Percentiles rank a stretch among this genome's conserved stretches.
Conservation (phyloP, 805 yeast genomes). For the Candida fluviatilis region DNA sequence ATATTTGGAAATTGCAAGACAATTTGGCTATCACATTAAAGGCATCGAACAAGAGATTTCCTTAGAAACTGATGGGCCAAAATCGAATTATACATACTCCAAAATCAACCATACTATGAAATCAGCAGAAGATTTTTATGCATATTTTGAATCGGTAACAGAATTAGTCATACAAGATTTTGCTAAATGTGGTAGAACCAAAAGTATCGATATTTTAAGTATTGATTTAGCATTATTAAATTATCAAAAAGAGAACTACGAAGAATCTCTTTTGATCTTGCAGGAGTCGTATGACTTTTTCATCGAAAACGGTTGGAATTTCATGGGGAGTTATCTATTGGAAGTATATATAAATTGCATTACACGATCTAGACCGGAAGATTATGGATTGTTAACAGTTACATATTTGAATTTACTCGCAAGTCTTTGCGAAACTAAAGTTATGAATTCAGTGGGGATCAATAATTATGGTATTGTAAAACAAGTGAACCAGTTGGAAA, state of each 20-base stretch:
- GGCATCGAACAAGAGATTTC: slow-evolving; percentile 20
- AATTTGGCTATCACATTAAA: slow-evolving; percentile 16
- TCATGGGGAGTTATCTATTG: slow-evolving; percentile 61
- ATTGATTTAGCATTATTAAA: slow-evolving; percentile 75
- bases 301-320: slow-evolving; percentile 68
- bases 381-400: slow-evolving; percentile 26
- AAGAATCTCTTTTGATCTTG: slow-evolving; percentile 58
- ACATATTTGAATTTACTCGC: slow-evolving; percentile 41
- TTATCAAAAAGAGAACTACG: slow-evolving; percentile 52
- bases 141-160: slow-evolving; percentile 48
- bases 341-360: slow-evolving; percentile 69
- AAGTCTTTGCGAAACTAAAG: slow-evolving; percentile 16
- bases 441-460: slow-evolving; percentile 16
- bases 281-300: slow-evolving; percentile 68
- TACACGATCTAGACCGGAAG: slow-evolving; percentile 30
- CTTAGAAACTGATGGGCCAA: slow-evolving; percentile 9
- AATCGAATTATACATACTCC: background rate
- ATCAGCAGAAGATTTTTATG: slow-evolving; percentile 17
- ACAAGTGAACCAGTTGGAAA: slow-evolving; percentile 11
- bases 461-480: slow-evolving; percentile 24
- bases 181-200: slow-evolving; percentile 47
- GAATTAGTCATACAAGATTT: slow-evolving; percentile 52
- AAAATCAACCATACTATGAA: background rate
- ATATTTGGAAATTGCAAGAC: slow-evolving; percentile 23
- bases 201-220: slow-evolving; percentile 69